These are phyloP conservation scores for Lagerstroemia speciosa DNA, from an alignment of 345 rosid species.

Conservation along the genomic window DNA sequence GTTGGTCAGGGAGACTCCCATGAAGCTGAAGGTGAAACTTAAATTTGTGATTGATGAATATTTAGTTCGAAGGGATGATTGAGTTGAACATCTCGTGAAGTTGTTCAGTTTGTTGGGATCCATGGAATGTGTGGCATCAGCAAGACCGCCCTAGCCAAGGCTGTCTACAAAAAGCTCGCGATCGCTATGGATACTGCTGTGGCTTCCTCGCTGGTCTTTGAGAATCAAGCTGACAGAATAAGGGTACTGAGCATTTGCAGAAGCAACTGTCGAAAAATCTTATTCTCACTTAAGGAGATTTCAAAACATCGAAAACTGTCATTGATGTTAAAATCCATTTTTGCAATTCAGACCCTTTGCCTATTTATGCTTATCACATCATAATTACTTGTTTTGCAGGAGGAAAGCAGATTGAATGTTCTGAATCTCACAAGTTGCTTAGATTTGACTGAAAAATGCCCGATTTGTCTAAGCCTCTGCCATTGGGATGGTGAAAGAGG, in stretches of 20 bases:
- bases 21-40: not conserved
- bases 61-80: slow-evolving; percentile 2
- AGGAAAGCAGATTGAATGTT: no score
- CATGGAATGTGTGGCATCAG: not conserved
- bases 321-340: no score
- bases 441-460: no score
- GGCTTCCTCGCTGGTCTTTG: not conserved
- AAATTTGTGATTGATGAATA: not conserved
- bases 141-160: not conserved
- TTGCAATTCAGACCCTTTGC: no score
- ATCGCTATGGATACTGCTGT: not conserved
- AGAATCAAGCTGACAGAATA: not conserved
- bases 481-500: no score
- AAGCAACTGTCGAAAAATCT: not conserved
- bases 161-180: not conserved
- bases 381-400: no score
- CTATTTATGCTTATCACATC: no score
- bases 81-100: not conserved
- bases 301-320: no score
- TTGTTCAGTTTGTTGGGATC: not conserved
- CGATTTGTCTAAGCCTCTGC: no score
- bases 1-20: not conserved
- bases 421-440: no score
- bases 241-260: not conserved
- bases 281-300: no score